These are phyloP conservation scores for Selenicereus undatus DNA, from an alignment of 148 eudicot species.

Conservation along the genomic window DNA sequence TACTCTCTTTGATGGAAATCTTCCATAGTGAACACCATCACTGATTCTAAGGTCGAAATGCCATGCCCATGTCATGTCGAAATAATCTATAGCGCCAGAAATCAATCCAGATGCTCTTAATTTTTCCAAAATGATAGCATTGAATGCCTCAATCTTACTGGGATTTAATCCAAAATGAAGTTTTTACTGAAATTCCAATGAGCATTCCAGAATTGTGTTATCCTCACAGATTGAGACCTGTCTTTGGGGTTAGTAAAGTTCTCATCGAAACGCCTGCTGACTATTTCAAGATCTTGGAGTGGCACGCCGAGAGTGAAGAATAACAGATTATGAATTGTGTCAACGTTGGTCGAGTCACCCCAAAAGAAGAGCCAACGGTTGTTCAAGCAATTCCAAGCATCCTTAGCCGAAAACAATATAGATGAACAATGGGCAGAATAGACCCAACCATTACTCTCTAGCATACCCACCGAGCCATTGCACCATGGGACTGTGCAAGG, in stretches of 20 bases:
- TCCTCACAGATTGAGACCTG: constrained; percentile 46
- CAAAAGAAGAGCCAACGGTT: constrained; percentile 82
- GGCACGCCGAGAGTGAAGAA: constrained; percentile 51
- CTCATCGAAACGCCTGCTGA: constrained; percentile 66
- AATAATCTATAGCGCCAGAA: constrained; percentile 66
- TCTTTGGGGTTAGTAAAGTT: constrained; percentile 66
- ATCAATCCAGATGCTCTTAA: constrained; percentile 47
- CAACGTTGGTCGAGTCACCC: constrained; percentile 97
- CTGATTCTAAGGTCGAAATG: constrained; percentile 86
- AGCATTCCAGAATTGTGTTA: constrained; percentile 86
- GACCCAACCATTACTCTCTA: constrained; percentile 98
- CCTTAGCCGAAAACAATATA: constrained; percentile 33
- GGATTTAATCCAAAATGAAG: constrained; percentile 71
- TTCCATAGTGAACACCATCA: constrained; percentile 94
- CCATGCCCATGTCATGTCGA: constrained; percentile 96
- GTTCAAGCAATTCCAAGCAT: constrained; percentile 79
- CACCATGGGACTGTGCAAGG: constrained; percentile 87
- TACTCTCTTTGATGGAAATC: constrained; percentile 61
- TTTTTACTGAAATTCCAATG: constrained; percentile 51
- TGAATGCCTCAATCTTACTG: constrained; percentile 74
- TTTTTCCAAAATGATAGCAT: constrained; percentile 79
- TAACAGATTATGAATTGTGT: constrained; percentile 69
- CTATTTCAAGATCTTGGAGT: constrained; percentile 31
- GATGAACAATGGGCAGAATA: constrained; percentile 93
- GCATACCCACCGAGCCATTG: constrained; percentile 55